A percentile compares a stretch with the other conserved stretches of the same genome.
phyloP scores from a whole-genome alignment of 179 eudicot genomes.

The Heliamphora pulchella region DNA sequence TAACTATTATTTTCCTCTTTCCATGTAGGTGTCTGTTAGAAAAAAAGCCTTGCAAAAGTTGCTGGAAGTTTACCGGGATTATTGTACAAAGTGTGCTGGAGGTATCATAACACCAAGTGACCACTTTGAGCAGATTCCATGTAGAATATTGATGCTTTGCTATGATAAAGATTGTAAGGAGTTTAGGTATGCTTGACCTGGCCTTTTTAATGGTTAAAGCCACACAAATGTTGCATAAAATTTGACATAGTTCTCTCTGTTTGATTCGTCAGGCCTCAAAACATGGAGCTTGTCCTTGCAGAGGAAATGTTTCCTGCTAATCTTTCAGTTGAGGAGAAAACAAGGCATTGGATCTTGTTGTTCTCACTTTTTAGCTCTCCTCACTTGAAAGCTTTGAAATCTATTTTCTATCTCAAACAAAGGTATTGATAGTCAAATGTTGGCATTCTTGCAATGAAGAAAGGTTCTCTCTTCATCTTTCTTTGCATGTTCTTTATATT shows the following conservation, averaged over 20 bases:
- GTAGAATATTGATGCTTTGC: slow-evolving; percentile 70
- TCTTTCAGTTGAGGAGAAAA: slow-evolving; percentile 67
- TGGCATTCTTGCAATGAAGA: slow-evolving; percentile 13
- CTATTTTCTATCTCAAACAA: slow-evolving; percentile 63
- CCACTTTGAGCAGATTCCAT: slow-evolving; percentile 74
- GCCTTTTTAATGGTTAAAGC: neutral
- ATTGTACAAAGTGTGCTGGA: slow-evolving; percentile 63
- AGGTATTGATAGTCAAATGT: slow-evolving; percentile 41
- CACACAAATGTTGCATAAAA: neutral
- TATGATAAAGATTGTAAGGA: slow-evolving; percentile 72
- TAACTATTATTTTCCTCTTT: slow-evolving; percentile 14
- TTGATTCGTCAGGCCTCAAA: slow-evolving; percentile 53
- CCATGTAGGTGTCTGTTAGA: slow-evolving; percentile 63
- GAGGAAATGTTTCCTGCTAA: slow-evolving; percentile 65
- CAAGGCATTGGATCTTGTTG: slow-evolving; percentile 67
- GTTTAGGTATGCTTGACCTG: slow-evolving; percentile 47
- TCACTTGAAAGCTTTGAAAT: slow-evolving; percentile 64
- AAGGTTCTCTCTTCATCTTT: neutral
- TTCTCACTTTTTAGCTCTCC: slow-evolving; percentile 63
- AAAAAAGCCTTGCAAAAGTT: slow-evolving; percentile 67
- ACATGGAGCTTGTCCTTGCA: slow-evolving; percentile 69
- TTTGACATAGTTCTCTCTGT: slow-evolving; percentile 13
- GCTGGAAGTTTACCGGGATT: slow-evolving; percentile 70
- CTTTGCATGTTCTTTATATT: slow-evolving; percentile 13
- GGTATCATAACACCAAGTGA: slow-evolving; percentile 39